Evolutionary conservation across 2,329 filamentous ascomycete genomes (phyloP), one percentile per base, ranked within the genome.

Genomic region (Aspergillus sp.): DNA sequence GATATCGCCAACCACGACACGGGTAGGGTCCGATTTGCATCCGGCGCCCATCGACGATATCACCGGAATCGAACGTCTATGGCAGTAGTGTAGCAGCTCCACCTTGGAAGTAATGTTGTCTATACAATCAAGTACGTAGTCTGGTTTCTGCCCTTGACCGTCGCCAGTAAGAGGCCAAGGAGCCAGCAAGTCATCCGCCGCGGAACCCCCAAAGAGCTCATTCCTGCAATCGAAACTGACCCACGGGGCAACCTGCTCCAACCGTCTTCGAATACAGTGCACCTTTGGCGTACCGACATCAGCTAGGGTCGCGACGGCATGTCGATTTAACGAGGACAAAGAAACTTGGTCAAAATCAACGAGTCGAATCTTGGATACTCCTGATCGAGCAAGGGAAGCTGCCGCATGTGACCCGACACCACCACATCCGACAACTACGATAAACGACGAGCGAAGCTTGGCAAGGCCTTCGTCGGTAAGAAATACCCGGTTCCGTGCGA

Each of bases 61-160:
- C 29, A 98, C 88, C 1, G 82, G 84, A 28, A 97, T 73, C 1
- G 77, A 74, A 61, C 88, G 78, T 50, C 82, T 79, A 63, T 90
- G 77, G 69, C 93, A 98, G 70, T 94, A 94, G 59, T 88, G 83
- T 36, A 98, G 75, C 46, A 98, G 73, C 12, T 84, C 85, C 3
- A 98, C 91, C 71, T 98, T 98, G 45, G 88, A 94, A 44, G 95
- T 88, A 52, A 98, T 97, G 63, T 98, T 97, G 68, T 98, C 93
- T 55, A 98, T 98, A 26, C 91, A 94, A 68, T 98, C 93, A 33
- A 98, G 81, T n/a, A 98, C 82, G 60, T 84, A 98, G 58, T 91
- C 85, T 1, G 90, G 89, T 57, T 76, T 76, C 41, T 59, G 64
- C n/a, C 64, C 64, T 32, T 67, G 19, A 19, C 19, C 19, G 19